Evolutionary conservation across 2,329 filamentous ascomycete species (phyloP), one percentile per base, ranked within the genome.

Genomic region (Cercospora citrullina): DNA sequence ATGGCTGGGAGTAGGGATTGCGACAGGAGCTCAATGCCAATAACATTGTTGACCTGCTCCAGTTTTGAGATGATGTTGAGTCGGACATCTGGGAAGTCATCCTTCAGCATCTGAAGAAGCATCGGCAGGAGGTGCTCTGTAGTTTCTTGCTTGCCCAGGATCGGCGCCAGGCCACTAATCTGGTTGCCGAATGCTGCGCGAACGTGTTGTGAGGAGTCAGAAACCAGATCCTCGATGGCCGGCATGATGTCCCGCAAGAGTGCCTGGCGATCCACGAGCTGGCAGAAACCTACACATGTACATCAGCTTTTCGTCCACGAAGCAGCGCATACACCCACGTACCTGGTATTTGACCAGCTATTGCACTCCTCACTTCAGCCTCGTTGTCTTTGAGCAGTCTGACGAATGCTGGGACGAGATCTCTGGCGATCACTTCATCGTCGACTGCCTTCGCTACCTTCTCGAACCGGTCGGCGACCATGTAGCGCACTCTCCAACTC

Each of bases 61-160:
- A 99, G 89, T 83, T 99, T 99, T n/a, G 95, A 98, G 77, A 99
- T 99, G 80, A 99, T 99, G 83, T 99, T 96, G 68, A 99, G 89
- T 71, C 95, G 91, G 62, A 99, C 95, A 79, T 99, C 95, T 23
- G 95, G 95, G 81, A 97, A 98, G 78, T 99, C 95, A 77, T 99
- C 95, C 86, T 98, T 99, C 76, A 99, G 89, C 95, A 99, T 99
- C 80, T 96, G 92, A 64, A 99, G 86, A 82, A 99, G 98, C 94
- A 99, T 99, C 64, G 95, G 95, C 55, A 99, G 87, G 55, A 99
- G 89, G 79, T 99, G 95, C 74, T 95, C 91, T 73, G 97, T 98
- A 31, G 95, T 99, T 91, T 98, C 94, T 81, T 99, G 92, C 83
- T 98, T 98, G 82, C 95, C 95, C 73, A 99, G 87, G 73, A 99